phyloP scores from a whole-genome alignment of 345 rosid species.

The Punica granatum region DNA sequence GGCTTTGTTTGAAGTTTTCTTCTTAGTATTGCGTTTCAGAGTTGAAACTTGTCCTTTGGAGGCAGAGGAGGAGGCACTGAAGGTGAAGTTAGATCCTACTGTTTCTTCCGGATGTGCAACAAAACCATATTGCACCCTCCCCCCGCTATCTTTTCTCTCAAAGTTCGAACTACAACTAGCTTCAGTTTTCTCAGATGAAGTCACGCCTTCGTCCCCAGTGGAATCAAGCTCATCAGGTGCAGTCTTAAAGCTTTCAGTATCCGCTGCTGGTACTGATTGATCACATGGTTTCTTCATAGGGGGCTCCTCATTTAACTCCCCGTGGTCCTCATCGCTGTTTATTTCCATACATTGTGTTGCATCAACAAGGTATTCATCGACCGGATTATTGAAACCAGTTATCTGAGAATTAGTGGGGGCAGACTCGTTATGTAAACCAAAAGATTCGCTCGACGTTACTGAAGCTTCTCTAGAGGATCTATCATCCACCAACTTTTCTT shows the following conservation, averaged over 20 bases:
- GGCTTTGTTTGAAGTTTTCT: slow-evolving; percentile 36
- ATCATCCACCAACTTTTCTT: slow-evolving; percentile 32
- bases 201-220: slow-evolving; percentile 31
- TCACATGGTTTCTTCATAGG: slow-evolving; percentile 34
- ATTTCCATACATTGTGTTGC: slow-evolving; percentile 63
- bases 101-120: slow-evolving; percentile 27
- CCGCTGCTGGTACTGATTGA: slow-evolving; percentile 55
- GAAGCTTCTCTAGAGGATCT: slow-evolving; percentile 42
- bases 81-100: slow-evolving; percentile 56
- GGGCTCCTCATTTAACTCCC: slow-evolving; percentile 25
- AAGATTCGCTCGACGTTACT: slow-evolving; percentile 52
- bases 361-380: slow-evolving; percentile 51
- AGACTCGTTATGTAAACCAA: slow-evolving; percentile 24
- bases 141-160: slow-evolving; percentile 40
- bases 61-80: slow-evolving; percentile 61
- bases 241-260: slow-evolving; percentile 85
- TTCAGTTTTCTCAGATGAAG: slow-evolving; percentile 50
- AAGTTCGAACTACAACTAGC: slow-evolving; percentile 43
- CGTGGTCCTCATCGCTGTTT: slow-evolving; percentile 28
- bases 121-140: slow-evolving; percentile 22
- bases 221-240: slow-evolving; percentile 75
- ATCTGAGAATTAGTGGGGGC: slow-evolving; percentile 27
- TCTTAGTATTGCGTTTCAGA: slow-evolving; percentile 36
- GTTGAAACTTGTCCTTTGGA: slow-evolving; percentile 35
- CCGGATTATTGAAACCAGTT: slow-evolving; percentile 24